Conservation (phyloP, 768 basidiomycete species). For the Lactifluus pinguis region DNA sequence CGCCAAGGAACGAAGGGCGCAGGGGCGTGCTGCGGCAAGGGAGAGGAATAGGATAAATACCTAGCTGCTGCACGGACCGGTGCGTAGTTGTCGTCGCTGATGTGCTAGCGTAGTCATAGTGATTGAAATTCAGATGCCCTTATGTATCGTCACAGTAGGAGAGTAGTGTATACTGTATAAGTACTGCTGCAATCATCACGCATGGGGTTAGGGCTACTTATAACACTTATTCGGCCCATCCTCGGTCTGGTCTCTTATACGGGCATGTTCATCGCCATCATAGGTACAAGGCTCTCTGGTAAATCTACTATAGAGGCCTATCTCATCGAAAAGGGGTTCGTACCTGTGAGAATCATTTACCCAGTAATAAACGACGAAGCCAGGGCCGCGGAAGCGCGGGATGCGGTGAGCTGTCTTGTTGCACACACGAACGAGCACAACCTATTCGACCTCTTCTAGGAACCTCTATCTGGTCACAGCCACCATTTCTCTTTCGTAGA, state of each 20-base stretch:
- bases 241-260: not conserved
- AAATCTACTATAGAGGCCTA: conserved; percentile 17
- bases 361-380: not conserved
- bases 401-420: not conserved
- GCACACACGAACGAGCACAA: not conserved
- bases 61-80: not conserved
- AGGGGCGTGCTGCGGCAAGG: conserved; percentile 43
- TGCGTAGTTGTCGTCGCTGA: not conserved
- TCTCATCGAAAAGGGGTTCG: conserved; percentile 18
- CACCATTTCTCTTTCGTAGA: conserved; percentile 9
- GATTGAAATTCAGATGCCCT: not conserved
- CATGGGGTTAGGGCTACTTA: not conserved
- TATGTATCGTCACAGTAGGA: not conserved
- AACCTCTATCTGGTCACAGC: not conserved
- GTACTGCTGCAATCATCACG: too few species aligned
- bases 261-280: conserved; percentile 58
- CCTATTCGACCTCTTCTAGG: not conserved
- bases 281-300: conserved; percentile 55
- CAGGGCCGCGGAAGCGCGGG: not conserved
- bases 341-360: conserved; percentile 4
- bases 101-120: not conserved
- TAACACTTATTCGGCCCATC: not conserved
- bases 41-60: conserved; percentile 20
- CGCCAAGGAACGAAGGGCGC: conserved; percentile 48
- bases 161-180: not conserved